Evolutionary conservation across 257 asterid genomes (phyloP), one percentile per base, ranked within the genome.

Genomic region (Ballota nigra): DNA sequence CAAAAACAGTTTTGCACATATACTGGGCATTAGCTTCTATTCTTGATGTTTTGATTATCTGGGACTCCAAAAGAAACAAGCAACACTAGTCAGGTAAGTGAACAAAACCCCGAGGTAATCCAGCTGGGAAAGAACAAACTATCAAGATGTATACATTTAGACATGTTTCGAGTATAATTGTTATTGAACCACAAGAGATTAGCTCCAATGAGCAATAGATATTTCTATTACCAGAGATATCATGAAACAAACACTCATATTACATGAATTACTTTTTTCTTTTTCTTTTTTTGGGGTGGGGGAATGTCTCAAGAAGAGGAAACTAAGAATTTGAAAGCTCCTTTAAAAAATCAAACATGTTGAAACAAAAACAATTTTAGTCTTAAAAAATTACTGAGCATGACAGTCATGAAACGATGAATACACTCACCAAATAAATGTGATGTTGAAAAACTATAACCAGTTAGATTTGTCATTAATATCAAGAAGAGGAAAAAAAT

Each of bases 401-500:
- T 5, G 31, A 13, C 41, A 18, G 26, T 36, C 53, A 66, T 33
- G 75, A 51, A 60, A 68, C 11, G 28, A 59, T 68, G 15, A 4
- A 31, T 28, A 57, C 73, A 64, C 20, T 66, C 64, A 36, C 53
- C 16, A 15, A 23, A 24, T 0, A 52, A 36, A 64, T 28, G n/a
- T 61, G 29, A 12, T 36, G 38, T 57, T 6, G 19, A 16, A 56
- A 47, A 49, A 65, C 57, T 53, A 47, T 73, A 20, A 53, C 43
- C 33, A 40, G 59, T 31, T 56, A 41, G 47, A 68, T 13, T 19
- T 11, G 56, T n/a, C 49, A 63, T 12, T 52, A 33, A 41, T 41
- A 62, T 33, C 11, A 26, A 18, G 19, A 29, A 28, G 22, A 62
- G 15, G 41, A 34, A 51, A 72, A 60, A 77, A 71, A n/a, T n/a